phyloP scores from a whole-genome alignment of 2,329 filamentous ascomycete species.

The Ophiobolus disseminans region DNA sequence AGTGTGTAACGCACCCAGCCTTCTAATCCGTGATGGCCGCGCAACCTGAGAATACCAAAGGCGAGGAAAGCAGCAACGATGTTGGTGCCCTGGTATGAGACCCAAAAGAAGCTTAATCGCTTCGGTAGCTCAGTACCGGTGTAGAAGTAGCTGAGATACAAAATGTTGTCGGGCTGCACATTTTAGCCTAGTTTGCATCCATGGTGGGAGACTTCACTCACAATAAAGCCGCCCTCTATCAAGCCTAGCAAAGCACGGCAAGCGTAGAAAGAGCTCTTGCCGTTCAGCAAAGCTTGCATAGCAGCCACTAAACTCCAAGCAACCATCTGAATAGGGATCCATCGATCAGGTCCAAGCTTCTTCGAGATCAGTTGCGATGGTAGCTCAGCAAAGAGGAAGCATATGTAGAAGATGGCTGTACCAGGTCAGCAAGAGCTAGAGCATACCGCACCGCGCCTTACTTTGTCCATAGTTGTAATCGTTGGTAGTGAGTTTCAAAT shows the following conservation, averaged over 20 bases:
- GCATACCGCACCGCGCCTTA: not conserved
- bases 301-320: slow-evolving; percentile 59
- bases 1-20: slow-evolving; percentile 53
- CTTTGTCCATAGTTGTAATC: slow-evolving; percentile 48
- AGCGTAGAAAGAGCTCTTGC: slow-evolving; percentile 52
- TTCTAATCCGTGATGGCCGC: slow-evolving; percentile 45
- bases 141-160: slow-evolving; percentile 65
- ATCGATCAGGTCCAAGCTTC: slow-evolving; percentile 53
- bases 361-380: slow-evolving; percentile 56
- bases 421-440: not conserved
- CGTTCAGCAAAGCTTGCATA: slow-evolving; percentile 71
- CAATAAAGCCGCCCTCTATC: slow-evolving; percentile 61
- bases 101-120: slow-evolving; percentile 53
- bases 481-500: slow-evolving; percentile 41
- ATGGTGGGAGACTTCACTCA: no score
- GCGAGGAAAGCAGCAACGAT: slow-evolving; percentile 47
- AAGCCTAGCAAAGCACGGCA: slow-evolving; percentile 53
- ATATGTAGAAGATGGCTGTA: slow-evolving; percentile 71
- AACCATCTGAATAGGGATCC: slow-evolving; percentile 50
- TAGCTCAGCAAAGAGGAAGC: slow-evolving; percentile 69
- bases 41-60: slow-evolving; percentile 47
- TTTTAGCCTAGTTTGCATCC: slow-evolving; percentile 47
- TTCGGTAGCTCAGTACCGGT: slow-evolving; percentile 48
- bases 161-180: slow-evolving; percentile 62
- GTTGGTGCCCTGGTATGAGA: slow-evolving; percentile 38